These are phyloP conservation scores for Yamadazyma scolyti DNA, from an alignment of 805 yeast genomes.

Conservation along the genomic window DNA sequence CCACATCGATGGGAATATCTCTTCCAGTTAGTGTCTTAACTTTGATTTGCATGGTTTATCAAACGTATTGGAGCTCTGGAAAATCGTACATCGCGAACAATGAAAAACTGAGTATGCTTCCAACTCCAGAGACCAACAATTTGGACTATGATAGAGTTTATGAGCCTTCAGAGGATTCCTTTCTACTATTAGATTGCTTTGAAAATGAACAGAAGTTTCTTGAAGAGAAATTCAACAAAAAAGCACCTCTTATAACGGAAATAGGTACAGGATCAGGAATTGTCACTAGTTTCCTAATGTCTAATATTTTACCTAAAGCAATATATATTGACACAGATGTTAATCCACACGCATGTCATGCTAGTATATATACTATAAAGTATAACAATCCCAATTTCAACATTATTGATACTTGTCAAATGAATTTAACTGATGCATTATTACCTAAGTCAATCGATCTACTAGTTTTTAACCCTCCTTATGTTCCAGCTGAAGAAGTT, in stretches of 20 bases:
- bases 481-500: constrained; percentile 82
- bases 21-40: constrained; percentile 81
- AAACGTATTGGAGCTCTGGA: not conserved
- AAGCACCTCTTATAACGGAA: constrained; percentile 63
- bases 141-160: constrained; percentile 73
- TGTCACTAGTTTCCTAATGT: constrained; percentile 71
- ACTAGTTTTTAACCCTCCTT: constrained; percentile 90
- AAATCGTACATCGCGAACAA: too few relatives aligned
- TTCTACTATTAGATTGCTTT: constrained; percentile 73
- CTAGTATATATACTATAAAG: constrained; percentile 24
- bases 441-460: constrained; percentile 54
- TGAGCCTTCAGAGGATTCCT: constrained; percentile 95
- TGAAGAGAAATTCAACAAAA: constrained; percentile 12
- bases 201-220: constrained; percentile 53
- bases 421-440: constrained; percentile 54
- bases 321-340: constrained; percentile 71
- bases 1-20: constrained; percentile 75
- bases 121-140: constrained; percentile 64
- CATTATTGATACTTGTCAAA: constrained; percentile 37
- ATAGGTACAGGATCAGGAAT: constrained; percentile 93
- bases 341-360: constrained; percentile 69
- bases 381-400: constrained; percentile 13
- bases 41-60: constrained; percentile 54
- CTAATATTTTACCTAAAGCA: constrained; percentile 49
- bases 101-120: constrained; percentile 49